phyloP scores from a whole-genome alignment of 257 asterid species.

The Fraxinus americana region DNA sequence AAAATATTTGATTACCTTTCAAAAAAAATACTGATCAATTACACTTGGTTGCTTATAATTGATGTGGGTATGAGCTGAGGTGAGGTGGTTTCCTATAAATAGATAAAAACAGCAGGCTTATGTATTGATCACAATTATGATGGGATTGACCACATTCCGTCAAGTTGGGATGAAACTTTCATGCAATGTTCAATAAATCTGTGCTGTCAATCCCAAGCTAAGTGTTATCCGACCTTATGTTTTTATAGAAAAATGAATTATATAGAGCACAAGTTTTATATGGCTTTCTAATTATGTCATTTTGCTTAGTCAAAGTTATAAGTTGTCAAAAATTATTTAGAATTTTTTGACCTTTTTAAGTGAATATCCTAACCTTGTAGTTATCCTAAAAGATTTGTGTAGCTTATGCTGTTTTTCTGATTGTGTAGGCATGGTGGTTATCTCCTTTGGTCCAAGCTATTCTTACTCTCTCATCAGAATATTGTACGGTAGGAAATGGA shows the following conservation, averaged over 20 bases:
- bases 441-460: constrained; percentile 96
- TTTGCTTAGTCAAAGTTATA: constrained; percentile 6
- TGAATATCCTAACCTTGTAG: constrained; percentile 11
- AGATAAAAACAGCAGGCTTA: not conserved
- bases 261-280: not conserved
- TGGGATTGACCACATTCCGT: not conserved
- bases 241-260: not conserved
- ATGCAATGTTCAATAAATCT: not conserved
- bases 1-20: too few relatives aligned
- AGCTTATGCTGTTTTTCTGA: constrained; percentile 11
- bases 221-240: not conserved
- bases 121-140: too few relatives aligned
- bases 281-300: not conserved
- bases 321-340: not conserved
- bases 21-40: not conserved
- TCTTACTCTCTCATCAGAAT: constrained; percentile 88
- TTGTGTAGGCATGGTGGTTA: constrained; percentile 71
- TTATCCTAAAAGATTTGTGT: constrained; percentile 7
- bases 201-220: not conserved
- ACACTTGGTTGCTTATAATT: not conserved
- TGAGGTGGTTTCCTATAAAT: not conserved
- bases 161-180: not conserved
- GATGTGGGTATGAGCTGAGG: not conserved
- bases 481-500: constrained; percentile 92
- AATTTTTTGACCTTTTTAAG: not conserved